Evolutionary conservation across 768 basidiomycete species (phyloP).

Genomic region (Mycena rebaudengoi): DNA sequence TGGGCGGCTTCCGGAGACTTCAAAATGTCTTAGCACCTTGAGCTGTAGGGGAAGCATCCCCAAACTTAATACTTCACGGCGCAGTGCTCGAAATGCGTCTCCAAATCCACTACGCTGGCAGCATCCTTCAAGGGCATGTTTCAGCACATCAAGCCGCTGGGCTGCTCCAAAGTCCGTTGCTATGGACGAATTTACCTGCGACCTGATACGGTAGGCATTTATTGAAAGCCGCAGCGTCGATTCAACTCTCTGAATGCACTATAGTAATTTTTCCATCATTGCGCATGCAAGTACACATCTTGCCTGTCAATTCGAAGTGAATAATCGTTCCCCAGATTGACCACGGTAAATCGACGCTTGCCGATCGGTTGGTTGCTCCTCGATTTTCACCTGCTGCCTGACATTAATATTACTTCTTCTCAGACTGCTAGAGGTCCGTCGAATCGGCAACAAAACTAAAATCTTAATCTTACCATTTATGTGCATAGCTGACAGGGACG

Average conservation of each 20-base stretch:
- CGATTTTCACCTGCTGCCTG: slow-evolving; percentile 1
- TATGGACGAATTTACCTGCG: slow-evolving; percentile 73
- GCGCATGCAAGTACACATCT: slow-evolving; percentile 81
- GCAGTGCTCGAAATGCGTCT: too few species aligned
- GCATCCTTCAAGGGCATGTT: too few species aligned
- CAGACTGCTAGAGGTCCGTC: slow-evolving; percentile 80
- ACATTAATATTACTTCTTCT: slow-evolving; percentile 10
- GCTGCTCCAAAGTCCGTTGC: slow-evolving; percentile 43
- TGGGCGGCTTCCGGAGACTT: slow-evolving; percentile 26
- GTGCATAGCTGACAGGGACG: slow-evolving; percentile 83
- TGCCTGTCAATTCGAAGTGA: not conserved
- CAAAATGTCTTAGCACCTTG: slow-evolving; percentile 39
- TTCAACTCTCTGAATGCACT: not conserved
- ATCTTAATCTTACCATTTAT: too few species aligned
- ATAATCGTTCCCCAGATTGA: slow-evolving; percentile 58
- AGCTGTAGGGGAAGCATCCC: slow-evolving; percentile 28
- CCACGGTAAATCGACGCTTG: slow-evolving; percentile 95
- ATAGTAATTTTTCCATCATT: slow-evolving; percentile 94
- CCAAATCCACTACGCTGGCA: too few species aligned
- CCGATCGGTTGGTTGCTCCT: slow-evolving; percentile 69
- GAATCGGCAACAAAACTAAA: too few species aligned
- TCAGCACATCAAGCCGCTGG: slow-evolving; percentile 40
- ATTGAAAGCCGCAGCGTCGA: not conserved
- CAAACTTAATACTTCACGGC: too few species aligned
- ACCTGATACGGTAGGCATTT: slow-evolving; percentile 66